Conservation (phyloP, 805 yeast species). For the Lipomyces mesembrius region DNA sequence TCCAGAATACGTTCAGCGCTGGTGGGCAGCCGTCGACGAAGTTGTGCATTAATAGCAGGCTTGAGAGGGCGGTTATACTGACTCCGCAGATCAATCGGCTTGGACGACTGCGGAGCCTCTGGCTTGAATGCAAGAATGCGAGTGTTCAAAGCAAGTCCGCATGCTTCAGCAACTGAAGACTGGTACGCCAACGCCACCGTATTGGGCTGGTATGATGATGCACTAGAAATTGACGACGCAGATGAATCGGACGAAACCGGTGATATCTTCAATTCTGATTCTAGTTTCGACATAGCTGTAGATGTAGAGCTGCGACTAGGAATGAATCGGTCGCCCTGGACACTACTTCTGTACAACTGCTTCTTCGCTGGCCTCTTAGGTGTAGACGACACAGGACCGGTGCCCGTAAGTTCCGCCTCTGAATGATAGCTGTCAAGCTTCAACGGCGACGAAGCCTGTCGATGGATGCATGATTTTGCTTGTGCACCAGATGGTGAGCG, state of each 20-base stretch:
- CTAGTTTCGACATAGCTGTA: slow-evolving; percentile 52
- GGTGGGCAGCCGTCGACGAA: slow-evolving; percentile 68
- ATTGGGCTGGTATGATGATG: slow-evolving; percentile 9
- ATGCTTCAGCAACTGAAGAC: slow-evolving; percentile 82
- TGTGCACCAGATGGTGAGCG: slow-evolving; percentile 17
- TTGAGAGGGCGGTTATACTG: slow-evolving; percentile 47
- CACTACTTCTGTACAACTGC: slow-evolving; percentile 38
- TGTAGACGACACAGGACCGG: slow-evolving; percentile 44
- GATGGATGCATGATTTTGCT: slow-evolving; percentile 30
- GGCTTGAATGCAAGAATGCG: slow-evolving; percentile 86
- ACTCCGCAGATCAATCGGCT: slow-evolving; percentile 46
- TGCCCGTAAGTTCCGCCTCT: slow-evolving; percentile 48
- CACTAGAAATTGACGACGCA: slow-evolving; percentile 46
- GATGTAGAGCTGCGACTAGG: slow-evolving; percentile 60
- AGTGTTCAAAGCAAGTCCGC: slow-evolving; percentile 83
- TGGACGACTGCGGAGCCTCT: slow-evolving; percentile 63
- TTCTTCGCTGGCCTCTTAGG: slow-evolving; percentile 40
- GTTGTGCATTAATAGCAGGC: slow-evolving; percentile 44
- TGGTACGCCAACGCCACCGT: slow-evolving; percentile 31
- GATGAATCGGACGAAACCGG: slow-evolving; percentile 39
- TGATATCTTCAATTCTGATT: slow-evolving; percentile 26
- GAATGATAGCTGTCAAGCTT: slow-evolving; percentile 53
- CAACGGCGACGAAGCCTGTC: slow-evolving; percentile 49
- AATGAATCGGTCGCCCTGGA: slow-evolving; percentile 60
- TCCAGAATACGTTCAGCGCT: slow-evolving; percentile 93